These are phyloP conservation scores for Stemphylium beticola DNA, from an alignment of 2,329 filamentous ascomycete species.

Conservation along the genomic window DNA sequence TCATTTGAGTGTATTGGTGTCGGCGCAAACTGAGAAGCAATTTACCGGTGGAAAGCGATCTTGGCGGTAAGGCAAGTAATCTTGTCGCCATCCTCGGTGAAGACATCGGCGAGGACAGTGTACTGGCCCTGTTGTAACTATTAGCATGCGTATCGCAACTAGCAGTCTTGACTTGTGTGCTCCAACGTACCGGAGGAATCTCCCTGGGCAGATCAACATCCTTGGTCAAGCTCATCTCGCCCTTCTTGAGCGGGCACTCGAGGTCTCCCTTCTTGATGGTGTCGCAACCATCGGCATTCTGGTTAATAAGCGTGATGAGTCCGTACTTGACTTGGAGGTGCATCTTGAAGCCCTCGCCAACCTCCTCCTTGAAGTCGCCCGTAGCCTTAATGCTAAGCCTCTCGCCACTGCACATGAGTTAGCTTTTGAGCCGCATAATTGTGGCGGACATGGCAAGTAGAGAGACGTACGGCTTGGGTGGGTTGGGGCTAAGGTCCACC, in stretches of 20 bases:
- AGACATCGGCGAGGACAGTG: constrained; percentile 85
- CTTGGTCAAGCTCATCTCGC: constrained; percentile 75
- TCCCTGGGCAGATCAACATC: constrained; percentile 81
- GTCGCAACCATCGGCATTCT: constrained; percentile 83
- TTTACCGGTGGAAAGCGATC: constrained; percentile 64
- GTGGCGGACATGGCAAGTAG: neutral
- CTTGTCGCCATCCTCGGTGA: constrained; percentile 71
- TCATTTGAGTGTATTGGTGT: constrained; percentile 18
- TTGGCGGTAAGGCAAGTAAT: constrained; percentile 87
- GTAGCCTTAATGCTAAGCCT: constrained; percentile 78
- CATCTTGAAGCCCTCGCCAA: constrained; percentile 81
- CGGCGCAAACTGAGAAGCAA: constrained; percentile 13
- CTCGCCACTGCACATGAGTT: constrained; percentile 65
- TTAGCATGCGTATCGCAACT: constrained; percentile 17
- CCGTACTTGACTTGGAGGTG: constrained; percentile 90
- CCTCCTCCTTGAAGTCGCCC: constrained; percentile 73
- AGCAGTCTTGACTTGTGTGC: neutral
- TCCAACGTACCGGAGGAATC: constrained; percentile 79
- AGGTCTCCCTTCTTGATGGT: constrained; percentile 87
- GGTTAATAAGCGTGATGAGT: constrained; percentile 85
- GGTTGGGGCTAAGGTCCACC: constrained; percentile 85
- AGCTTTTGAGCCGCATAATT: neutral
- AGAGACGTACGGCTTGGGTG: constrained; percentile 76
- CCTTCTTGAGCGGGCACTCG: constrained; percentile 85
- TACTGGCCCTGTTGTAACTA: constrained; percentile 74